Evolutionary conservation across 345 rosid genomes (phyloP).

Genomic region (Ceriops tagal): DNA sequence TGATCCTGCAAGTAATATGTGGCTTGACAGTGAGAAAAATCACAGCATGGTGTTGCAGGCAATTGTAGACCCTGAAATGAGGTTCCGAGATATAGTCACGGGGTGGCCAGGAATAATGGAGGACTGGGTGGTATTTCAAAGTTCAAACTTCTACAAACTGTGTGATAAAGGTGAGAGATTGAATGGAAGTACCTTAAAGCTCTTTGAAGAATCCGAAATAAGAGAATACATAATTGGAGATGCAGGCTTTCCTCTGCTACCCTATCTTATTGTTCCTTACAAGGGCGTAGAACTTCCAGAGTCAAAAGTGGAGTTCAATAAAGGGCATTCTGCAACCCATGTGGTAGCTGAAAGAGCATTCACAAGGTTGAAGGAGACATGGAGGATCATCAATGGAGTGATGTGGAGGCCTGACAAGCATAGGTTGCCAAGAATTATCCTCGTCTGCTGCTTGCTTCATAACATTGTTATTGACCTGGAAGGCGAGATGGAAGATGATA

Average conservation of each 20-base stretch:
- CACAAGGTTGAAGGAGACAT: conserved; percentile 46
- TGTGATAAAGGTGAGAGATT: conserved; percentile 49
- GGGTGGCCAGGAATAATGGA: conserved; percentile 71
- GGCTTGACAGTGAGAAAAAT: conserved; percentile 56
- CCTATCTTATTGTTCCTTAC: conserved; percentile 54
- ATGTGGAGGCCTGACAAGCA: conserved; percentile 73
- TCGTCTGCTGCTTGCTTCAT: conserved; percentile 66
- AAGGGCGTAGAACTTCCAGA: conserved; percentile 39
- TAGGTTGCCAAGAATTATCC: conserved; percentile 56
- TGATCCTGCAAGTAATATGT: conserved; percentile 40
- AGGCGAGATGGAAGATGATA: conserved; percentile 34
- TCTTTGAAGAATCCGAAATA: conserved; percentile 42
- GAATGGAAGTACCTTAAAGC: conserved; percentile 36
- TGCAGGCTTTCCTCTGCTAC: conserved; percentile 52
- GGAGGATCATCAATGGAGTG: conserved; percentile 56
- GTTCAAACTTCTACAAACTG: conserved; percentile 41
- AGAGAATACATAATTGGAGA: conserved; percentile 62
- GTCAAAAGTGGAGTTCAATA: conserved; percentile 41
- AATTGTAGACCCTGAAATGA: conserved; percentile 53
- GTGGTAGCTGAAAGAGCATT: conserved; percentile 52
- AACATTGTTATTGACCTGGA: conserved; percentile 57
- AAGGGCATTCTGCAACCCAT: conserved; percentile 33
- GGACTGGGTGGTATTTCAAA: conserved; percentile 41
- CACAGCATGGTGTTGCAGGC: conserved; percentile 65
- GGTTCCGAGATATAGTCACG: conserved; percentile 57